phyloP scores from a whole-genome alignment of 805 yeast species.

The Sugiyamaella chiloensis region DNA sequence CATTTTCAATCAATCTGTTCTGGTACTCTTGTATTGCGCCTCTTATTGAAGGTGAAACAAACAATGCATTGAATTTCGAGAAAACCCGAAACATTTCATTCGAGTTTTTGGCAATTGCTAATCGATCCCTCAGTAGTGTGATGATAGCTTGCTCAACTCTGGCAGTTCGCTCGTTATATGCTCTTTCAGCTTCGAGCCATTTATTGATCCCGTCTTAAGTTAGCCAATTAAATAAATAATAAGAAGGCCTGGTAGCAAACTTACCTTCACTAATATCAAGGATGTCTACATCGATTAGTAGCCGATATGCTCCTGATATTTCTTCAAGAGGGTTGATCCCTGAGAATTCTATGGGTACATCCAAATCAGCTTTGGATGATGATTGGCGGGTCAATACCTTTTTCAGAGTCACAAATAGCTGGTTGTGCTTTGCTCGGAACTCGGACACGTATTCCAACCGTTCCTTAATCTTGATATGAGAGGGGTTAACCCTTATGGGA shows the following conservation, averaged over 20 bases:
- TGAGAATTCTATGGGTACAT: slow-evolving; percentile 24
- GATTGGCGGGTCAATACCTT: slow-evolving; percentile 25
- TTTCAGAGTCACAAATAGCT: slow-evolving; percentile 40
- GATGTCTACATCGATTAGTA: slow-evolving; percentile 38
- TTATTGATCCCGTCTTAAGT: slow-evolving; percentile 19
- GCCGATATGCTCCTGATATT: slow-evolving; percentile 41
- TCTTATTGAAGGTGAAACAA: slow-evolving; percentile 52
- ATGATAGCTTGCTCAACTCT: slow-evolving; percentile 48
- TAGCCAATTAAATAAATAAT: background rate
- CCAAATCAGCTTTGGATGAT: slow-evolving; percentile 8
- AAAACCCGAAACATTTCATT: slow-evolving; percentile 53
- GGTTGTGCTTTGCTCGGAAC: slow-evolving; percentile 54
- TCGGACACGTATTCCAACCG: slow-evolving; percentile 42
- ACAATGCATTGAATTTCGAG: slow-evolving; percentile 45
- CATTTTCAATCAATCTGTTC: slow-evolving; percentile 45
- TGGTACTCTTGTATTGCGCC: slow-evolving; percentile 62
- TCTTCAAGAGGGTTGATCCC: slow-evolving; percentile 33
- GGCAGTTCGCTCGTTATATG: slow-evolving; percentile 43
- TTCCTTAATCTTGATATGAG: slow-evolving; percentile 39
- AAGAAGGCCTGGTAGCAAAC: slow-evolving; percentile 1
- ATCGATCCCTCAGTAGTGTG: slow-evolving; percentile 36
- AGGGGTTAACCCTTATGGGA: slow-evolving; percentile 56
- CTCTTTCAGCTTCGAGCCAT: slow-evolving; percentile 44
- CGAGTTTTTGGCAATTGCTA: slow-evolving; percentile 42
- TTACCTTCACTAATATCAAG: slow-evolving; percentile 35